A percentile compares a stretch with the other conserved stretches of the same genome.
These are phyloP conservation scores for Aspergillus saccharolyticus DNA, from an alignment of 495 filamentous ascomycete species.

Conservation along the genomic window DNA sequence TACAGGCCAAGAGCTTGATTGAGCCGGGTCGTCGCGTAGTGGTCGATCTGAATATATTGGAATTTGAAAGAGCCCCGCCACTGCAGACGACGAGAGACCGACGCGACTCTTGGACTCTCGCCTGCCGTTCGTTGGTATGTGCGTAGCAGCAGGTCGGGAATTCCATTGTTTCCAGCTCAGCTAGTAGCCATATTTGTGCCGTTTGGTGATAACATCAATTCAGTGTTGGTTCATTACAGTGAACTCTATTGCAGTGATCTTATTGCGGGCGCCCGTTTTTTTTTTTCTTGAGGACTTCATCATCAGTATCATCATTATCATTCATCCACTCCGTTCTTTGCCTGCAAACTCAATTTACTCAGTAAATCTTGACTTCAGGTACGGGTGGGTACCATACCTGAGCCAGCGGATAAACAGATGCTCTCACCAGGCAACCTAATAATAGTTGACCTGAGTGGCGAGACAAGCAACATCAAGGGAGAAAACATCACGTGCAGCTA, in stretches of 20 bases:
- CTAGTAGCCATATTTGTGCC: not conserved
- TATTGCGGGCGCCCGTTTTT: too few relatives aligned
- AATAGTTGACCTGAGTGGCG: constrained; percentile 17
- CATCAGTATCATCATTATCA: not conserved
- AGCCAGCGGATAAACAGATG: not conserved
- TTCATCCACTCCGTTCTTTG: not conserved
- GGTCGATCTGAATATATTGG: constrained; percentile 16
- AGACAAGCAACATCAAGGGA: constrained; percentile 1
- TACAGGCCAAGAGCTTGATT: not conserved
- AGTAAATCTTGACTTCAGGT: constrained; percentile 10
- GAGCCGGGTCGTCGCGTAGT: constrained; percentile 8
- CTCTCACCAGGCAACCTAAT: constrained; percentile 9
- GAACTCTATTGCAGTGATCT: too few relatives aligned
- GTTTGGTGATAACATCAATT: not conserved
- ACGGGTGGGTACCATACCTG: constrained; percentile 10
- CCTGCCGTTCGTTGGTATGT: constrained; percentile 14
- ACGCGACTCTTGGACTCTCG: not conserved
- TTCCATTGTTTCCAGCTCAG: not conserved
- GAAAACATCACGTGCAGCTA: constrained; percentile 7
- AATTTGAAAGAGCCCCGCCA: constrained; percentile 14
- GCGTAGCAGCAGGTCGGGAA: not conserved
- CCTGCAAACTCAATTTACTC: constrained; percentile 7
- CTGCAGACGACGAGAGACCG: not conserved
- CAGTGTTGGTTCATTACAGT: not conserved
- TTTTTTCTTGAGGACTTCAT: not conserved